Evolutionary conservation across 164 flowering plant genomes (phyloP), one percentile per base, ranked within the genome.

Genomic region (Magnolia sinica): DNA sequence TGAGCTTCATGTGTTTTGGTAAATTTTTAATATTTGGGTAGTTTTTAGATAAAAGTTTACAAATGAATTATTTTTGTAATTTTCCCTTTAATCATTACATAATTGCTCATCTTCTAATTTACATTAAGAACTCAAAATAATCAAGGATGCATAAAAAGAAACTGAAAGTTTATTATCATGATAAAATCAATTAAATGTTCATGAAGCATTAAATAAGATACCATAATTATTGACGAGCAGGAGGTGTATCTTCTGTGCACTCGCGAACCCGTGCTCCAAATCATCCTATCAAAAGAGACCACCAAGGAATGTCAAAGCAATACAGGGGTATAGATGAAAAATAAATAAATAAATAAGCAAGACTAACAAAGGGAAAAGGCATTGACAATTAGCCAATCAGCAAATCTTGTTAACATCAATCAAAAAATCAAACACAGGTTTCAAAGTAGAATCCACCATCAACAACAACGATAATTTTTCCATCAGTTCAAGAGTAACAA

Each of bases 251-350:
- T 87, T 87, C 91, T 93, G 69, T 81, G 87, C 31, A 92, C 93
- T 65, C 94, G 84, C 22, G 97, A 76, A 31, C 98, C 98, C 6
- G 83, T 82, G 0, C 89, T 86, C 99, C 99, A 93, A 74, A 88
- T 89, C 74, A 95, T 88, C 87, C 99, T 95, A 85, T 59, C 1
- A 65, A 14, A 64, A 76, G 52, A 1, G 18, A 24, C 24, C 64
- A 37, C 45, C 7, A 23, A 64, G n/a, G 50, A 7, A 50, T 65
- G 50, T 13, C 64, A 59, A 14, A 50, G 59, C 14, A 59, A 59
- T 10, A 31, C 20, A 13, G 49, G 22, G 16, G 23, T 13, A 37
- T 37, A 37, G 7, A 37, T 37, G 45, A 37, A 37, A 37, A 31
- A 16, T 20, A 64, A 64, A 8, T 20, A 64, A 64, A 8, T n/a